Conservation (phyloP, 2,329 filamentous ascomycete species). For the Beauveria varroae region DNA sequence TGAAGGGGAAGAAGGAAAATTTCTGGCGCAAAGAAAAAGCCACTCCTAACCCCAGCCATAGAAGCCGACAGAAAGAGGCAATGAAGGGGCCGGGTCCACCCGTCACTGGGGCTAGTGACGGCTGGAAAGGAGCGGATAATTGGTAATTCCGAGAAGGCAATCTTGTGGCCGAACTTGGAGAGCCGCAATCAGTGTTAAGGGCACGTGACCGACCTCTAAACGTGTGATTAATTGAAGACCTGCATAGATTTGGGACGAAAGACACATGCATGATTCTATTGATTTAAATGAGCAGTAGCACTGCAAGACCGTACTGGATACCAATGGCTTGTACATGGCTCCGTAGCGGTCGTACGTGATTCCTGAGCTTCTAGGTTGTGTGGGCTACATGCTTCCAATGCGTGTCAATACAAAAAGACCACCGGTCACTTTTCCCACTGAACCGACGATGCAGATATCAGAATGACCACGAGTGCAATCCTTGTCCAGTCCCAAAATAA, state of each 20-base stretch:
- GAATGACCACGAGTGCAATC: neutral
- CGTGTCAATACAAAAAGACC: too few relatives aligned
- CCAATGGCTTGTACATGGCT: neutral
- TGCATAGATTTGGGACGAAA: neutral
- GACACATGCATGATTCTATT: neutral
- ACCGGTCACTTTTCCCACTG: neutral
- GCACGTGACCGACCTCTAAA: neutral
- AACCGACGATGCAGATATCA: neutral
- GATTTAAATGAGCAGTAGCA: neutral
- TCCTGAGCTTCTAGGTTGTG: neutral
- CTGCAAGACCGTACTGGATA: neutral
- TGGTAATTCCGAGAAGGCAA: neutral
- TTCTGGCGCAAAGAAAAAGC: conserved; percentile 30
- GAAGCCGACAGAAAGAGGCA: conserved; percentile 37
- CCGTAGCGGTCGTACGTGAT: neutral
- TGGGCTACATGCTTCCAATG: too few relatives aligned
- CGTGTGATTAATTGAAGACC: neutral
- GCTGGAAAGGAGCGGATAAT: conserved; percentile 8
- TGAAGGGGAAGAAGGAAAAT: conserved; percentile 24
- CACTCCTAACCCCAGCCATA: conserved; percentile 26
- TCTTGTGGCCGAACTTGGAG: neutral
- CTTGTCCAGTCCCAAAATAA: neutral
- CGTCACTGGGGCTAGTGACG: conserved; percentile 15
- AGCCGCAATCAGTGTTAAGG: neutral
- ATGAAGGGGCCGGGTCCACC: conserved; percentile 22